A percentile compares a stretch with the other conserved stretches of the same genome.
Conservation (phyloP, 2,329 filamentous ascomycete genomes). For the Bipolaris sorokiniana region DNA sequence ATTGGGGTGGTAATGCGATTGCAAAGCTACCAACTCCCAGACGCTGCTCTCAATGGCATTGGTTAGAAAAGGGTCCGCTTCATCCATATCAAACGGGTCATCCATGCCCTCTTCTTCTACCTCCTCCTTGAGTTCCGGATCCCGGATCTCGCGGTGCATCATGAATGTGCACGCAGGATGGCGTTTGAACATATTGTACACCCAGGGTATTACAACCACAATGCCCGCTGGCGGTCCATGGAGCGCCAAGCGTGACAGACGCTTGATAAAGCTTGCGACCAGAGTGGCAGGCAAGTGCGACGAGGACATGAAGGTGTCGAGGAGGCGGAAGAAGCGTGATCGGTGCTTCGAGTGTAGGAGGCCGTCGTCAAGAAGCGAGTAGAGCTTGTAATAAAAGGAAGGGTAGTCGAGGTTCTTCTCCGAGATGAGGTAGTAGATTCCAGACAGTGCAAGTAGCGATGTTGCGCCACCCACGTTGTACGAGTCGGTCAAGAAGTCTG, state of each 20-base stretch:
- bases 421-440: conserved; percentile 92
- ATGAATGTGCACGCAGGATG: conserved; percentile 95
- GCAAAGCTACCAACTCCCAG: conserved; percentile 92
- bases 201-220: conserved; percentile 87
- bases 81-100: conserved; percentile 79
- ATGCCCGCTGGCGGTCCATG: conserved; percentile 88
- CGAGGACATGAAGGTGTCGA: conserved; percentile 88
- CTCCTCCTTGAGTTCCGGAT: conserved; percentile 62
- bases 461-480: conserved; percentile 87
- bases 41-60: conserved; percentile 88
- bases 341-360: conserved; percentile 93
- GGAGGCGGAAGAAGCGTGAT: conserved; percentile 87
- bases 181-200: conserved; percentile 90
- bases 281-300: conserved; percentile 90
- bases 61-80: conserved; percentile 84
- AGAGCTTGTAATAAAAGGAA: conserved; percentile 90
- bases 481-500: conserved; percentile 96
- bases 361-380: conserved; percentile 84
- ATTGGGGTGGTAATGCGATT: conserved; percentile 95
- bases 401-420: conserved; percentile 96
- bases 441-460: conserved; percentile 85
- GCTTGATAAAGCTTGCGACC: conserved; percentile 95
- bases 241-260: conserved; percentile 82
- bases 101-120: conserved; percentile 67
- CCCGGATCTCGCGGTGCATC: conserved; percentile 78